phyloP scores from a whole-genome alignment of 345 rosid species.

The Pugionium dolabratum region DNA sequence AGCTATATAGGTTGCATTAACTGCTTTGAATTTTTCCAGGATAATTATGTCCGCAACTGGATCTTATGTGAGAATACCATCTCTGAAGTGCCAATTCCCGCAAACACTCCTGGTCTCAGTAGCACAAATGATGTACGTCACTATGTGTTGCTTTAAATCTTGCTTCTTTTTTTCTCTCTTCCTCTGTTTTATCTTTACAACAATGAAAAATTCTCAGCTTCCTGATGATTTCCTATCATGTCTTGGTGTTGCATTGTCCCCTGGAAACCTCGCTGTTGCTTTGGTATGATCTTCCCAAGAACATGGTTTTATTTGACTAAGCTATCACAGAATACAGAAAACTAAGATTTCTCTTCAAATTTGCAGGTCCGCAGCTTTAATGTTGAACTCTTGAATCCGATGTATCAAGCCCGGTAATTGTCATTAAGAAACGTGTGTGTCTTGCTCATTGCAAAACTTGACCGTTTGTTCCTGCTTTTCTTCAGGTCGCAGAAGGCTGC shows the following conservation, averaged over 20 bases:
- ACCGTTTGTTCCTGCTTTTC: conserved; percentile 10
- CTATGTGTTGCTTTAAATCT: conserved; percentile 15
- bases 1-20: conserved; percentile 18
- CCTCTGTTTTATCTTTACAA: conserved; percentile 27
- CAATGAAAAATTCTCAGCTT: conserved; percentile 51
- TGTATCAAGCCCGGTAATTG: conserved; percentile 83
- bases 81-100: conserved; percentile 64
- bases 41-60: conserved; percentile 84
- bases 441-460: conserved; percentile 14
- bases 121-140: conserved; percentile 65
- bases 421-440: conserved; percentile 9
- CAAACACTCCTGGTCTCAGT: conserved; percentile 57
- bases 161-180: conserved; percentile 23
- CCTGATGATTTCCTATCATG: conserved; percentile 78
- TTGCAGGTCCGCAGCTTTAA: conserved; percentile 83
- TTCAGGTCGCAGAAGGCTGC: conserved; percentile 83
- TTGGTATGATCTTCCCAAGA: conserved; percentile 52
- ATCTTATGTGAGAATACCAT: conserved; percentile 53
- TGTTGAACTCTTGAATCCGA: conserved; percentile 65
- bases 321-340: conserved; percentile 11
- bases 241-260: conserved; percentile 78
- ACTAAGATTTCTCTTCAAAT: conserved; percentile 22
- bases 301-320: conserved; percentile 14
- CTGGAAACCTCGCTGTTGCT: conserved; percentile 79
- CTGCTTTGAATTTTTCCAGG: conserved; percentile 47